These are phyloP conservation scores for Starmerella apis DNA, from an alignment of 805 yeast species.

Conservation along the genomic window DNA sequence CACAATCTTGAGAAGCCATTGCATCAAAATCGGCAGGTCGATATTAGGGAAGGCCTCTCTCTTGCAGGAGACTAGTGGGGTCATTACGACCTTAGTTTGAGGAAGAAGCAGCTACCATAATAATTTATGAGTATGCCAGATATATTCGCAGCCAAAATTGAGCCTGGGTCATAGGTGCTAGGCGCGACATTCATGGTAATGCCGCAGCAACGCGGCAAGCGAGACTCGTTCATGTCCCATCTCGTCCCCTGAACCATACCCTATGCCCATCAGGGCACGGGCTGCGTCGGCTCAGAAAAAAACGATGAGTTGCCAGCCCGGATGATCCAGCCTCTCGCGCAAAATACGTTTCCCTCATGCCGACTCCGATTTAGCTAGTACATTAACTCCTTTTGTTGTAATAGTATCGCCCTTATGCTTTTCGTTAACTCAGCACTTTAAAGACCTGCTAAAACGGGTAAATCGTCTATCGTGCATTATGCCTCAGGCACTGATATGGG, in stretches of 20 bases:
- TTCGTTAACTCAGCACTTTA: neutral
- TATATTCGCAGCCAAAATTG: neutral
- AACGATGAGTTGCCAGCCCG: neutral
- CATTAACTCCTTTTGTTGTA: neutral
- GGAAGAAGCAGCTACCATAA: neutral
- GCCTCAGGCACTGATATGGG: constrained; percentile 6
- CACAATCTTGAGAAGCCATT: too few species aligned
- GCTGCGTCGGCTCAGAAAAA: constrained; percentile 10
- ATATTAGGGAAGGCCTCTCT: too few species aligned
- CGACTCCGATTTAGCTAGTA: neutral
- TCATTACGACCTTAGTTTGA: neutral
- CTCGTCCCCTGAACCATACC: neutral
- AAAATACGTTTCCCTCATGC: neutral
- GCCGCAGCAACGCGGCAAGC: constrained; percentile 3
- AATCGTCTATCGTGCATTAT: neutral
- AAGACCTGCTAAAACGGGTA: neutral
- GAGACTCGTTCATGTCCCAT: neutral
- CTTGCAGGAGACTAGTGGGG: too few species aligned
- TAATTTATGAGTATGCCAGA: neutral
- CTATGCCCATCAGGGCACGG: constrained; percentile 4
- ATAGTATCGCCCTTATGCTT: neutral
- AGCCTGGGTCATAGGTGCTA: constrained; percentile 1
- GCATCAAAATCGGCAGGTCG: too few species aligned
- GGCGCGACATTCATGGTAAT: neutral
- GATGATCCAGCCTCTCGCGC: neutral